Base-by-base conservation (phyloP, 139 green algal species). In the Chlamydomonas sp. region DNA sequence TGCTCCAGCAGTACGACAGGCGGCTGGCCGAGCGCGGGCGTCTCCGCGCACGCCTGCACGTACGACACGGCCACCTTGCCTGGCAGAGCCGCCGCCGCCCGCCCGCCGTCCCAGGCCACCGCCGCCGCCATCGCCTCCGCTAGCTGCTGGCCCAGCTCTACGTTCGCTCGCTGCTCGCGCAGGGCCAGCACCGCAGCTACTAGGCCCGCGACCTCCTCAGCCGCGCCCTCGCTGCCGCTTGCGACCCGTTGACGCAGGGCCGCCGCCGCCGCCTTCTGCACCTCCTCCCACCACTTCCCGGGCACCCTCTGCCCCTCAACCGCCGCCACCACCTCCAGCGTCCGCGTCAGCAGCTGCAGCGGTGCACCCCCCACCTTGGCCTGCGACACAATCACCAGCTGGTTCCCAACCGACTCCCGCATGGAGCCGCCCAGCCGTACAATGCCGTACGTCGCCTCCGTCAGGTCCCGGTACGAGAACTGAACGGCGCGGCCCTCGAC, bases 221-320 rank as follows among this genome's bases (percentile, higher is more conserved):
- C 71, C 20, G 58, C 12, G 58, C 3, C 58, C n/a, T 14, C n/a
- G 8, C 71, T 2, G 62, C 60, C 0, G 71, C 59, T 1, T 10
- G 31, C 31, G 31, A 49, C 31, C 31, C 31, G 31, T 49, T 49
- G 71, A 20, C 20, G 17, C 20, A 87, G 82, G 61, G 79, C 49
- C 15, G 72, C 61, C 10, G 63, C 20, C n/a, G 67, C 18, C 31
- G 16, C 82, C 10, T 62, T n/a, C 83, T 87, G 83, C 62, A 49
- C 73, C 62, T 87, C 83, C 71, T 87, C 73, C 83, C 83, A 87
- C 83, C 83, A 87, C n/a, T 66, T 64, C n/a, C 15, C 1, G 61
- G 31, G 59, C 1, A 80, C 73, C 83, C 74, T 87, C 31, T 73
- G 62, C 1, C 63, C 73, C n/a, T 81, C 83, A 4, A 62, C 31